These are phyloP conservation scores for Annulohypoxylon nitens DNA, from an alignment of 495 filamentous ascomycete species.

Conservation along the genomic window DNA sequence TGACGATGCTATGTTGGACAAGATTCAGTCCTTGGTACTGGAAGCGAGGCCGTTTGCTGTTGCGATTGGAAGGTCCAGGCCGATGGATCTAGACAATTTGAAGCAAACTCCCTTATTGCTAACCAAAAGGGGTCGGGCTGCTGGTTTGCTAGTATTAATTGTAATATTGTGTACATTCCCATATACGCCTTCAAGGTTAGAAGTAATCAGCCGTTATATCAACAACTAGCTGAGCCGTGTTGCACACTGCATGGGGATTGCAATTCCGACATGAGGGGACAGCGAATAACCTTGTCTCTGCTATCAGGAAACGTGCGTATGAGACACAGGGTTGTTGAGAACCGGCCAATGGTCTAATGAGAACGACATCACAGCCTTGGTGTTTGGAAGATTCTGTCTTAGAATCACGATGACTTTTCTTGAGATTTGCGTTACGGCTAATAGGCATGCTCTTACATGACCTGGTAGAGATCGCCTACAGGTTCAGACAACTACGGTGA, in stretches of 20 bases:
- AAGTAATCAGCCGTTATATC: conserved; percentile 37
- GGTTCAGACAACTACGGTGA: conserved; percentile 16
- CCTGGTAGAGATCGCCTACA: conserved; percentile 16
- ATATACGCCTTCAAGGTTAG: conserved; percentile 11
- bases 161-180: neutral
- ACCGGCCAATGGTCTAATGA: conserved; percentile 25
- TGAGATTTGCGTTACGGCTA: conserved; percentile 26
- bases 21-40: conserved; percentile 33
- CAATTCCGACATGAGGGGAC: conserved; percentile 14
- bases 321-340: conserved; percentile 26
- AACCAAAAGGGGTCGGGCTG: conserved; percentile 6
- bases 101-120: neutral
- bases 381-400: conserved; percentile 37
- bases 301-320: conserved; percentile 36
- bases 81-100: conserved; percentile 8
- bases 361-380: conserved; percentile 6
- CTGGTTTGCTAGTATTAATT: conserved; percentile 25
- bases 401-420: conserved; percentile 28
- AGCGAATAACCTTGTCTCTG: conserved; percentile 38
- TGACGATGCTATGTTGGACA: conserved; percentile 35
- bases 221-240: conserved; percentile 16
- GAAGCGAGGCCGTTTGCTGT: conserved; percentile 29
- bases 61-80: neutral
- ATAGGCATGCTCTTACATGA: conserved; percentile 14
- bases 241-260: conserved; percentile 15